Base-by-base conservation (phyloP, 768 basidiomycete genomes). In the Xerocomellus intermedius region DNA sequence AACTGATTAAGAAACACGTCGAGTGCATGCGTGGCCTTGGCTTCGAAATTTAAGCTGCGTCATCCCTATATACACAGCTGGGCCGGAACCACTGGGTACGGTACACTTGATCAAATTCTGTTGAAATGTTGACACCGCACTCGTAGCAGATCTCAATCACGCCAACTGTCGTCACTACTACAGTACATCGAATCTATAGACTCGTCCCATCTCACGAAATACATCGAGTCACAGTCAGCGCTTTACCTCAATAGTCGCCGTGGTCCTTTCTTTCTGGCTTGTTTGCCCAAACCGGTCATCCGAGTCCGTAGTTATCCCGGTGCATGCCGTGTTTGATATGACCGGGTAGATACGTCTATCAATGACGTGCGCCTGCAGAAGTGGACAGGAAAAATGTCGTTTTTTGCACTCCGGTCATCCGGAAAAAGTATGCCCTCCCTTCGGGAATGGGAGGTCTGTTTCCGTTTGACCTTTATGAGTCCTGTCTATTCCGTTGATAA, bases 21-120 rank as follows among this genome's bases (percentile, higher is more conserved):
- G 82, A 86, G 13, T 99, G 97, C 77, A 99, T 99, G 97, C 80
- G 86, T 38, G 75, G 79, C 17, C 81, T 92, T 46, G 96, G 96
- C 12, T 98, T 98, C 82, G 90, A 93, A 63, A 70, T 91, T 10
- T 91, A 76, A 55, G 16, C 49, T 14, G 13, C 13, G 16, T 24
- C 47, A n/a, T 43, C 44, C 19, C 26, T 17, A 26, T 9, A 4
- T 13, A 36, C 19, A 36, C 1, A 2, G 8, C 41, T 2, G 24
- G 32, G 36, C 17, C 28, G 10, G 22, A 42, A 35, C 19, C 8
- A 35, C 16, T 26, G 37, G 42, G 44, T 21, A 60, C 12, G 50
- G 32, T 48, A 43, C 30, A 48, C 19, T 26, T n/a, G 8, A 26
- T 38, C 24, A 8, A 49, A 12, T 39, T 21, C 12, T 24, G 12